A percentile compares a stretch with the other conserved stretches of the same genome.
phyloP scores from a whole-genome alignment of 1,284 basidiomycete species.

The Rhodotorula sp. region DNA sequence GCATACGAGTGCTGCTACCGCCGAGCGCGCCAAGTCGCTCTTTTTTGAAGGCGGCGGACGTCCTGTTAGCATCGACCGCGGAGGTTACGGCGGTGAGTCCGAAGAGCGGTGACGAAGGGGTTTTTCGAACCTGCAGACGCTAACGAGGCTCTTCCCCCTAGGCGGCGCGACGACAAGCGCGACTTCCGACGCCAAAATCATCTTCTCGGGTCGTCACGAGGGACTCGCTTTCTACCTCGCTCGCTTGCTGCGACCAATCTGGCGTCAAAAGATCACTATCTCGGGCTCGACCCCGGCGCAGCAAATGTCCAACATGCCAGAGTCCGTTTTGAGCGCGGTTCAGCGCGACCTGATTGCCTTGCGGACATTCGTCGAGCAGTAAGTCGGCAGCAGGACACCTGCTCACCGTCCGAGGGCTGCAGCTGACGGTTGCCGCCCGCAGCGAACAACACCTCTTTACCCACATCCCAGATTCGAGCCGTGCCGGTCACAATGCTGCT shows the following conservation, averaged over 20 bases:
- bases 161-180: constrained; percentile 2
- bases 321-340: constrained; percentile 62
- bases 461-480: constrained; percentile 26
- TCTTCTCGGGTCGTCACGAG: constrained; percentile 84
- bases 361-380: constrained; percentile 64
- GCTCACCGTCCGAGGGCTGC: too few species aligned
- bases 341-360: constrained; percentile 76
- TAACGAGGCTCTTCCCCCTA: background rate
- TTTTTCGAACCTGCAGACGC: background rate
- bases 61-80: constrained; percentile 70
- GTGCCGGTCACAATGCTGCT: constrained; percentile 32
- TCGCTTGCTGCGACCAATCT: constrained; percentile 78
- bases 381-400: constrained; percentile 16
- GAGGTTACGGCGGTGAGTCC: constrained; percentile 47
- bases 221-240: constrained; percentile 84
- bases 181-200: constrained; percentile 62
- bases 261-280: constrained; percentile 73
- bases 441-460: constrained; percentile 38
- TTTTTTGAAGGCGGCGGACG: constrained; percentile 81
- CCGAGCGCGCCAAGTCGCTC: constrained; percentile 67
- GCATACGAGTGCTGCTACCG: constrained; percentile 48
- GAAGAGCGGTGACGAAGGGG: background rate
- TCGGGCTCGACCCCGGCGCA: constrained; percentile 46
- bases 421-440: background rate
- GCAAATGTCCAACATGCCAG: constrained; percentile 63